These are phyloP conservation scores for Chalciporus piperatoides DNA, from an alignment of 1,284 basidiomycete genomes.

Conservation along the genomic window DNA sequence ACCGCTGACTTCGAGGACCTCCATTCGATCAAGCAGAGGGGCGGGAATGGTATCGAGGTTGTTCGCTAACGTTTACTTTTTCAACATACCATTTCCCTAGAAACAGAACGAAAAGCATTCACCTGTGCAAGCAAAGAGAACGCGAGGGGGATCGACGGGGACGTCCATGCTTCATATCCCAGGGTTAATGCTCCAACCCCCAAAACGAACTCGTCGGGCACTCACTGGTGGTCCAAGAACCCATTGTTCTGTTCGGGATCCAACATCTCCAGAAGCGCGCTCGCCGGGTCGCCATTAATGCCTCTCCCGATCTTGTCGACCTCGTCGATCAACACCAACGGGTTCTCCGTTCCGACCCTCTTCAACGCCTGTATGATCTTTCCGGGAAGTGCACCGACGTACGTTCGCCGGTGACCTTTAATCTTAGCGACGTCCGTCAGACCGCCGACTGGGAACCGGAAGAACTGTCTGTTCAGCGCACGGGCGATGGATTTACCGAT, in stretches of 20 bases:
- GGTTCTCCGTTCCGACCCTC: conserved; percentile 96
- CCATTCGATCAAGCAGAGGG: conserved; percentile 95
- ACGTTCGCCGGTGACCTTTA: conserved; percentile 96
- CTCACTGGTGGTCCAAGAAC: conserved; percentile 94
- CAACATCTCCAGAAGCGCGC: conserved; percentile 94
- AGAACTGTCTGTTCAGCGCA: conserved; percentile 84
- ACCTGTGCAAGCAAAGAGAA: conserved; percentile 96
- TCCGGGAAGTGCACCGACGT: conserved; percentile 94
- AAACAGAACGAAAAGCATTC: background rate
- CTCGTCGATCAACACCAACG: conserved; percentile 94
- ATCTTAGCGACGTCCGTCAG: conserved; percentile 98
- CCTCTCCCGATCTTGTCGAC: conserved; percentile 99
- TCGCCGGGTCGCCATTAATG: conserved; percentile 93
- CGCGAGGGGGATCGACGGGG: conserved; percentile 92
- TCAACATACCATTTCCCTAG: background rate
- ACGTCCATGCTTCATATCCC: conserved; percentile 77
- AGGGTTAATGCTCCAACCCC: conserved; percentile 9
- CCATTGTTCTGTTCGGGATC: conserved; percentile 97
- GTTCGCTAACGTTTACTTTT: conserved; percentile 53
- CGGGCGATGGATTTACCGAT: conserved; percentile 94
- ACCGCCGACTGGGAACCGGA: conserved; percentile 96
- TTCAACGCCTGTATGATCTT: conserved; percentile 98
- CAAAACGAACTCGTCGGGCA: conserved; percentile 12
- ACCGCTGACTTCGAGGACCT: conserved; percentile 94
- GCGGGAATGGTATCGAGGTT: conserved; percentile 95